Evolutionary conservation across 1,139 yeast species (phyloP).

Genomic region (Candida dubliniensis): DNA sequence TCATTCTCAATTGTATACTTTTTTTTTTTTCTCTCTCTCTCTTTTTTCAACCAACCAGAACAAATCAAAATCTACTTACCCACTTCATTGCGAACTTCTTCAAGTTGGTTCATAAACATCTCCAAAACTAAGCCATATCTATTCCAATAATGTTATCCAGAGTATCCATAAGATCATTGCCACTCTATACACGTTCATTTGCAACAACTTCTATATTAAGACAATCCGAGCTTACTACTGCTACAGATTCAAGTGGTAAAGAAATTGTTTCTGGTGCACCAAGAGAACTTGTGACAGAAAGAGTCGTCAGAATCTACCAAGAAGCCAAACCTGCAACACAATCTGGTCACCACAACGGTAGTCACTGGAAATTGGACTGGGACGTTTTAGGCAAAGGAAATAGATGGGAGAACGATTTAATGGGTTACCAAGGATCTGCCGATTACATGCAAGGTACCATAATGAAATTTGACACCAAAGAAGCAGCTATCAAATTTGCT

Average conservation of each 20-base stretch:
- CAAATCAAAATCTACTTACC: conserved; percentile 10
- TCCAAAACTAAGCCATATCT: neutral
- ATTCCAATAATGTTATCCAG: conserved; percentile 23
- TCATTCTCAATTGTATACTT: neutral
- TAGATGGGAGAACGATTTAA: conserved; percentile 88
- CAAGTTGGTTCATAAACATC: neutral
- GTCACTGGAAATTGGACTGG: conserved; percentile 81
- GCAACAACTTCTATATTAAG: conserved; percentile 19
- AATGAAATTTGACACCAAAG: conserved; percentile 72
- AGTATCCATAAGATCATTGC: conserved; percentile 18
- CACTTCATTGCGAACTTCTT: neutral
- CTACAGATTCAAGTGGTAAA: conserved; percentile 30
- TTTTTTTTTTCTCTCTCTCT: neutral
- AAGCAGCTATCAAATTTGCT: conserved; percentile 78
- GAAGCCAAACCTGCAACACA: conserved; percentile 84
- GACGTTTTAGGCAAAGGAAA: conserved; percentile 75
- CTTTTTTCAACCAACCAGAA: conserved; percentile 17
- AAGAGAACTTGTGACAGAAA: conserved; percentile 53
- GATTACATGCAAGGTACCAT: conserved; percentile 89
- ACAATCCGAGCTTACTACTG: conserved; percentile 17
- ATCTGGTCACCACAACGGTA: conserved; percentile 58
- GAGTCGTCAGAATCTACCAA: conserved; percentile 76
- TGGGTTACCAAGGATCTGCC: conserved; percentile 80
- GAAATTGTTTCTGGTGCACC: conserved; percentile 85
- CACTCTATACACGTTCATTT: conserved; percentile 22